Percentiles rank a stretch among this genome's conserved stretches.
These are phyloP conservation scores for Coniferiporia sulphurascens DNA, from an alignment of 1,284 basidiomycete species.

Conservation along the genomic window DNA sequence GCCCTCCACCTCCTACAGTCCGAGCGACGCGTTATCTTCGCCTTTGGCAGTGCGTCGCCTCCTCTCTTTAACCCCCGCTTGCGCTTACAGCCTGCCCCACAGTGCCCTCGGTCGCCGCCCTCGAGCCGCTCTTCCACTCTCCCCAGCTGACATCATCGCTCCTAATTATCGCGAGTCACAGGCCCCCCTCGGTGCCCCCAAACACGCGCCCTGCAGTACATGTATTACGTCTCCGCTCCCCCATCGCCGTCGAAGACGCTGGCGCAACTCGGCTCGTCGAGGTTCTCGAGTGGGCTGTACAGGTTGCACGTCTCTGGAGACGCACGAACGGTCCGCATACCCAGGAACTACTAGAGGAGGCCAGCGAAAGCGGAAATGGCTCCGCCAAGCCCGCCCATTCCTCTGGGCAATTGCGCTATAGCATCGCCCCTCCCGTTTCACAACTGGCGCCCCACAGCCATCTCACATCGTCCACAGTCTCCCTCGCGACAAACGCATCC, in stretches of 20 bases:
- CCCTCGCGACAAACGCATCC: background rate
- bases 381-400: background rate
- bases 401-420: conserved; percentile 8
- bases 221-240: conserved; percentile 40
- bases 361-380: conserved; percentile 1
- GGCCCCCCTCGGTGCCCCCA: conserved; percentile 34
- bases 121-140: conserved; percentile 42
- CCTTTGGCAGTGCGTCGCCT: conserved; percentile 41
- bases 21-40: conserved; percentile 40
- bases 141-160: conserved; percentile 40
- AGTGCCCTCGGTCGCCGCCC: conserved; percentile 37
- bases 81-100: conserved; percentile 9
- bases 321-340: conserved; percentile 31
- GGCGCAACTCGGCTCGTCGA: conserved; percentile 47
- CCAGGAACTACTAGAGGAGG: conserved; percentile 29
- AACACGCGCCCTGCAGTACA: conserved; percentile 36
- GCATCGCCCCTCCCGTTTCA: background rate
- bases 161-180: conserved; percentile 46
- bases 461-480: conserved; percentile 1
- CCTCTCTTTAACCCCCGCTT: background rate
- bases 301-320: conserved; percentile 44
- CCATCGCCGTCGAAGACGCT: conserved; percentile 40
- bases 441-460: background rate
- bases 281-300: conserved; percentile 49
- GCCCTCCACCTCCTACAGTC: conserved; percentile 22